phyloP scores from a whole-genome alignment of 2,329 filamentous ascomycete species.

The Rutstroemia sp. region DNA sequence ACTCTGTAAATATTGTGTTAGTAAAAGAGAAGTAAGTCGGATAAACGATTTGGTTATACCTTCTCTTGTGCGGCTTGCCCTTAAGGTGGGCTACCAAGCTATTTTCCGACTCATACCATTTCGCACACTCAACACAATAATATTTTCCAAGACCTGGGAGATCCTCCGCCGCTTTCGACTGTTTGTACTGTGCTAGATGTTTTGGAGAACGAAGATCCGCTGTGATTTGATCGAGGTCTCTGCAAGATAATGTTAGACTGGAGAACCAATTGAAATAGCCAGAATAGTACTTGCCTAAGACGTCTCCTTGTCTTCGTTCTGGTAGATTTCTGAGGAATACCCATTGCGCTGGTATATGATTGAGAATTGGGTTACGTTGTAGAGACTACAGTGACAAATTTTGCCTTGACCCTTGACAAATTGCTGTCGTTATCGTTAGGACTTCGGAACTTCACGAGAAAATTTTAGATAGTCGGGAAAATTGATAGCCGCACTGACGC shows the following conservation, averaged over 20 bases:
- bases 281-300: conserved; percentile 44
- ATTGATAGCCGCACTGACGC: too few relatives aligned
- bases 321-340: conserved; percentile 57
- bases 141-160: conserved; percentile 77
- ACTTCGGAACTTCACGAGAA: too few relatives aligned
- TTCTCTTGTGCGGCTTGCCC: conserved; percentile 90
- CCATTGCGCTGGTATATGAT: conserved; percentile 43
- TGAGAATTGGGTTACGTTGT: neutral
- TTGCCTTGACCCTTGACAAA: too few relatives aligned
- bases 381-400: neutral
- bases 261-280: neutral
- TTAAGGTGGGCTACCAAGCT: conserved; percentile 70
- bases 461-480: too few relatives aligned
- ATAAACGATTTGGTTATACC: conserved; percentile 40
- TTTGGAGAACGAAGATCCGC: conserved; percentile 70
- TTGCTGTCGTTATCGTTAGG: too few relatives aligned
- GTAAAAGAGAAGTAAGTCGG: neutral
- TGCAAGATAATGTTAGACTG: conserved; percentile 32
- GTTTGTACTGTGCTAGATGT: conserved; percentile 73
- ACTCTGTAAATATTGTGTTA: conserved; percentile 45
- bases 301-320: conserved; percentile 68
- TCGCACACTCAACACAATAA: conserved; percentile 91
- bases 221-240: conserved; percentile 89
- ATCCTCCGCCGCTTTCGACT: conserved; percentile 74
- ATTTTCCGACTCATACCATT: conserved; percentile 85